Base-by-base conservation (phyloP, 768 basidiomycete genomes). In the Clitopilus passeckerianus region DNA sequence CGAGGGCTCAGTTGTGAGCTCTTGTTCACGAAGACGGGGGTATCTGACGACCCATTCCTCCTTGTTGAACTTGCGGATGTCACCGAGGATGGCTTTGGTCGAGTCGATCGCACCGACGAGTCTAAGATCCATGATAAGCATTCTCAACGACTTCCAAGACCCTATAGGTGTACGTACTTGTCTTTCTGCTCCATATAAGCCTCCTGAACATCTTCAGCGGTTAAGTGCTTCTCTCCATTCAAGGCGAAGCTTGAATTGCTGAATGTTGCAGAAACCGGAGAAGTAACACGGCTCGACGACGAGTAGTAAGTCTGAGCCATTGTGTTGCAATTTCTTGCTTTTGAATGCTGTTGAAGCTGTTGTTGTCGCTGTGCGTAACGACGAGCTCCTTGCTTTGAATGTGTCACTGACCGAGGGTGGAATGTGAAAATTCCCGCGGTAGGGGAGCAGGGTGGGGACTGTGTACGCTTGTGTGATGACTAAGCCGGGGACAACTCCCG, bases 21-120 rank as follows among this genome's bases (percentile, higher is more conserved):
- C 64, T 24, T 82, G 77, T 57, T 86, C 81, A 30, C 77, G 75
- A 58, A 95, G 76, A 67, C 84, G 83, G 57, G 95, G 95, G 72
- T 98, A 98, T 59, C 92, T 79, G 15, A 98, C 86, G 23, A 91
- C 82, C 95, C 93, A 97, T 63, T 90, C 82, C 37, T 86, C 78
- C 74, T 87, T 87, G 76, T 91, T 97, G 78, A 96, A 97, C 55
- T 77, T 75, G 54, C 84, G 83, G 20, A 98, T 74, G 65, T 89
- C 89, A 54, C 72, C 73, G 37, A 97, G 77, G 50, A 98, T 81
- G 10, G 75, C 65, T 65, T 85, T 82, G 35, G 94, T 86, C 0
- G 83, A 77, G 65, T 89, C 85, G 63, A 97, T 84, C n/a, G 90
- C 93, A 55, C 77, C 77, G 30, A 92, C 80, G 59, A 97, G 78